Evolutionary conservation across 768 basidiomycete genomes (phyloP), one percentile per base, ranked within the genome.

Genomic region (Mycena pura): DNA sequence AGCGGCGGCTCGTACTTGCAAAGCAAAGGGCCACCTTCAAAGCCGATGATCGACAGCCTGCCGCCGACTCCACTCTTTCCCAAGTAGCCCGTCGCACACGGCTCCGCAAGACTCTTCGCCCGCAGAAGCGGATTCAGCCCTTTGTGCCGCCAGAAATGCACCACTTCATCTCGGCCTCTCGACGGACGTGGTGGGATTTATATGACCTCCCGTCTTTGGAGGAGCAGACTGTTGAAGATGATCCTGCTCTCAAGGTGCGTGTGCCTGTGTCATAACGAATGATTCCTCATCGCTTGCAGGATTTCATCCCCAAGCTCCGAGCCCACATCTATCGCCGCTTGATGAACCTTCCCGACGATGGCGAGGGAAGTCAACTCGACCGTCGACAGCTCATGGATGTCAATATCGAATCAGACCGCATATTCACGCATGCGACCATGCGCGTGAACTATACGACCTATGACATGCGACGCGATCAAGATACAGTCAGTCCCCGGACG

Each of bases 401-500:
- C 6, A 46, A 38, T 7, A 46, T 60, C 34, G 19, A 39, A 0
- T 19, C 36, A 0, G 58, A 60, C 1, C 41, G 50, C 3, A 7
- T 60, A 7, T 60, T 52, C 36, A 52, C 50, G 0, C 58, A 60
- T 21, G 28, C 38, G 14, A 0, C 51, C 19, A n/a, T 58, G 0
- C 57, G 57, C 0, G 28, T 57, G 13, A 58, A 58, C n/a, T 49
- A 41, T 39, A 57, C 56, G 4, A 32, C 46, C 1, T 57, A 57
- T 22, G 56, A 57, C 32, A 0, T 57, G 0, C 38, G 14, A 1
- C 53, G 53, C 10, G 53, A 55, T n/a, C 31, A 55, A n/a, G 53
- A 55, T 17, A 55, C 53, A 13, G 11, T 55, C 31, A 55, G 45
- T 11, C 15, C 53, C 2, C 3, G 43, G 1, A 45, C 53, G 1